These are phyloP conservation scores for Vaccinium vitisidaea DNA, from an alignment of 148 eudicot genomes.

Conservation along the genomic window DNA sequence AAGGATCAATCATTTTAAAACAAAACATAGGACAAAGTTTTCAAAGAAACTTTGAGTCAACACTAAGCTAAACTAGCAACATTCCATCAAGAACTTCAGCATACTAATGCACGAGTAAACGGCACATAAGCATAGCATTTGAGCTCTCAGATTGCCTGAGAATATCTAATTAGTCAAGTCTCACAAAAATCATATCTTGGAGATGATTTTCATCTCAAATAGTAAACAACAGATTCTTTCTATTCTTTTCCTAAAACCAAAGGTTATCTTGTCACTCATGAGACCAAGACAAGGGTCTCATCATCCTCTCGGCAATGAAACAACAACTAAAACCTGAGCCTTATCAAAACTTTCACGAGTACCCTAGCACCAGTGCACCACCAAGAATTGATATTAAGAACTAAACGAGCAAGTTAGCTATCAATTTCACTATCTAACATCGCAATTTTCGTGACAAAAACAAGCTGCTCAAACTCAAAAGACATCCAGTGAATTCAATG, in stretches of 20 bases:
- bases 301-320: neutral
- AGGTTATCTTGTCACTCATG: neutral
- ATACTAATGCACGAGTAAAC: neutral
- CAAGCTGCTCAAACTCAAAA: neutral
- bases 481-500: neutral
- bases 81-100: neutral
- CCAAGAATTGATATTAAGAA: neutral
- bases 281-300: neutral
- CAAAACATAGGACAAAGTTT: neutral
- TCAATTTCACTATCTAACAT: neutral
- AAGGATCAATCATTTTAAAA: neutral
- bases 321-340: neutral
- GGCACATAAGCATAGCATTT: neutral
- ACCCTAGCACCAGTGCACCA: neutral
- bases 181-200: neutral
- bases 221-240: neutral
- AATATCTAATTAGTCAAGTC: neutral
- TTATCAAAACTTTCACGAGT: neutral
- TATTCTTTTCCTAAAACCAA: neutral
- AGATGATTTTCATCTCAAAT: neutral
- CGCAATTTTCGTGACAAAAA: neutral
- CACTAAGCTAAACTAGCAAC: neutral
- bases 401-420: neutral
- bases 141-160: neutral
- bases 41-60: neutral